Evolutionary conservation across 1,284 basidiomycete species (phyloP), one percentile per base, ranked within the genome.

Genomic region (Ganoderma boninense): DNA sequence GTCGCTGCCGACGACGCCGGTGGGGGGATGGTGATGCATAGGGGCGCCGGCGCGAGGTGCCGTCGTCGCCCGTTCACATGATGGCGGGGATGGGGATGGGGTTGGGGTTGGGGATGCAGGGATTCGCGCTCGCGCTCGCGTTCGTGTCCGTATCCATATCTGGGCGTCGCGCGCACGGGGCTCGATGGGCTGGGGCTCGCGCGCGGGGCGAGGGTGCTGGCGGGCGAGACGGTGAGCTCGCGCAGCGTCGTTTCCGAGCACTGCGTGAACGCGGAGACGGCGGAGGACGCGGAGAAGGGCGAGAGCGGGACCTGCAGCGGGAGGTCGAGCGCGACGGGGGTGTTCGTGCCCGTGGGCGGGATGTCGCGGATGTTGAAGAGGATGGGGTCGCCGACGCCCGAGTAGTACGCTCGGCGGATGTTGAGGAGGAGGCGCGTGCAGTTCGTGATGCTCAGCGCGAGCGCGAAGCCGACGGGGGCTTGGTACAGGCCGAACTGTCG

Each of bases 381-480:
- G 49, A 73, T 40, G 38, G 70, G 63, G 70, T 70, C 73, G 64
- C 69, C 60, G 56, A 64, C 69, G 65, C 73, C 75, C 10, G 72
- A 64, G 66, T 78, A 78, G 73, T 78, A 78, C 29, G 77, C 77
- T 62, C 75, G 75, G 4, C 77, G 76, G 67, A 78, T 77, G 67
- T 77, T 78, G 65, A 78, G 71, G 38, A 78, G 74, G 32, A 78
- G 76, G 42, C 77, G 72, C 5, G 77, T 77, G 73, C 77, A 78
- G 69, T 78, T 77, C 0, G 75, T 78, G 70, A 78, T 66, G 63
- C 76, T 76, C 49, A 78, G 73, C 10, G 76, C 69, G 62, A 78
- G 71, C 54, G 76, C 74, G 69, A 78, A 77, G 32, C 71, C 68
- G 46, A 77, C 77, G 20, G 77, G 77, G 13, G 76, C 71, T 42